Percentiles rank a stretch among this genome's conserved stretches.
Conservation (phyloP, 441 rosid genomes). For the Sinapis alba region DNA sequence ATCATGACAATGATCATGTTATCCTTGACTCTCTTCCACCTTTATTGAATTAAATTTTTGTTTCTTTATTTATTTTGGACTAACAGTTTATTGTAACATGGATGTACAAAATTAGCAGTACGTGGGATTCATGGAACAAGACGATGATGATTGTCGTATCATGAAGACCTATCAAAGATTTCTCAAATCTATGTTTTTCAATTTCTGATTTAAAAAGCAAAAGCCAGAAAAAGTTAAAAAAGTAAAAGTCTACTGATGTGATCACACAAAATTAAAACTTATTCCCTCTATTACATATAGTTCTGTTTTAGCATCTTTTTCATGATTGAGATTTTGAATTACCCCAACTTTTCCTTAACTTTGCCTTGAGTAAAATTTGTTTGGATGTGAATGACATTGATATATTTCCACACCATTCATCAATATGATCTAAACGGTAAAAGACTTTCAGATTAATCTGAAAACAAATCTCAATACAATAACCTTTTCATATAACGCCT, state of each 20-base stretch:
- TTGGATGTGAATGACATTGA: conserved; percentile 24
- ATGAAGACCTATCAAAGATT: conserved; percentile 36
- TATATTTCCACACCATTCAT: not conserved
- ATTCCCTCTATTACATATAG: conserved; percentile 8
- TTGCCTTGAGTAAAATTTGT: conserved; percentile 16
- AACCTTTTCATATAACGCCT: not conserved
- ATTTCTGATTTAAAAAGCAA: conserved; percentile 29
- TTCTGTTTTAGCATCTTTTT: conserved; percentile 35
- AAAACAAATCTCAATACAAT: not conserved
- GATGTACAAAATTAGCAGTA: conserved; percentile 26
- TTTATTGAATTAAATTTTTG: not conserved
- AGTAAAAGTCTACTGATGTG: conserved; percentile 36
- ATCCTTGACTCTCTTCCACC: not conserved
- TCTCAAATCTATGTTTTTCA: conserved; percentile 36
- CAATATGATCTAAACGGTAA: not conserved
- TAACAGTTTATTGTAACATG: no score
- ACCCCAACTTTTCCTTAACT: conserved; percentile 23
- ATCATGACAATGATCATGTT: not conserved
- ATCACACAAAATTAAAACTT: conserved; percentile 23
- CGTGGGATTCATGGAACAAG: conserved; percentile 39
- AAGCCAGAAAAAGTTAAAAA: conserved; percentile 26
- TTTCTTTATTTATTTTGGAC: no score
- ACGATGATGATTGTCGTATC: conserved; percentile 42
- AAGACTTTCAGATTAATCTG: not conserved
- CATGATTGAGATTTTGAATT: conserved; percentile 33